Evolutionary conservation across 208 protist genomes (phyloP), one percentile per base, ranked within the genome.

Genomic region (Wallacemonas sp.): DNA sequence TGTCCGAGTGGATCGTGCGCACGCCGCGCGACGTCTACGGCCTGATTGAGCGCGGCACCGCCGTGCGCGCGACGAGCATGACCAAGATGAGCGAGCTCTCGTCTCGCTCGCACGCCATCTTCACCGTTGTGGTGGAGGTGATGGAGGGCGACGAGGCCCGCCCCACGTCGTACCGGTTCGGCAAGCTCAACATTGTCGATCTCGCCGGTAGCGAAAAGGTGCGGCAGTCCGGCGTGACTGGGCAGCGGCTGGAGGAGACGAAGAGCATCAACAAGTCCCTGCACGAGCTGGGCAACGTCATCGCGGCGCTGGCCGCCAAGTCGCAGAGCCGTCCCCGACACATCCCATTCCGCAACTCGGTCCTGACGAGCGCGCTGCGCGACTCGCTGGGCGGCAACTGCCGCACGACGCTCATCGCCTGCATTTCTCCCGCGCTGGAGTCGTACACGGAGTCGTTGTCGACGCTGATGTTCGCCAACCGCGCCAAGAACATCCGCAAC

Each of bases 51-150:
- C 80, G 80, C 20, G 93, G 92, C 23, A 81, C 76, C 7, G 62
- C 74, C 23, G 54, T 76, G 55, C 82, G 91, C 16, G 82, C 89
- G 2, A 93, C 83, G 31, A 90, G 79, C 7, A 50, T 77, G 11
- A 99, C 97, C 2, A 76, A 82, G 54, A 92, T 98, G 79, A 99
- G 98, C 75, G 84, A 97, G 23, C 65, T 91, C 8, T 98, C 92
- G 23, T 97, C 84, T 20, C 86, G 98, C 39, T 98, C 98, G 10
- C 98, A 99, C 77, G 97, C 97, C 25, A 98, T 99, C 50, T 91
- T 99, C 67, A 90, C 77, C 0, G 74, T 96, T 20, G 66, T 83
- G 18, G 81, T 94, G 31, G 81, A 91, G 61, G 71, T 76, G 25
- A 79, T 79, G 57, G 74, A 89, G 42, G 76, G 65, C 14, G 70